Percentiles rank a stretch among this genome's conserved stretches.
Evolutionary conservation across 1,284 basidiomycete species (phyloP).

Genomic region (Tremellales sp.): DNA sequence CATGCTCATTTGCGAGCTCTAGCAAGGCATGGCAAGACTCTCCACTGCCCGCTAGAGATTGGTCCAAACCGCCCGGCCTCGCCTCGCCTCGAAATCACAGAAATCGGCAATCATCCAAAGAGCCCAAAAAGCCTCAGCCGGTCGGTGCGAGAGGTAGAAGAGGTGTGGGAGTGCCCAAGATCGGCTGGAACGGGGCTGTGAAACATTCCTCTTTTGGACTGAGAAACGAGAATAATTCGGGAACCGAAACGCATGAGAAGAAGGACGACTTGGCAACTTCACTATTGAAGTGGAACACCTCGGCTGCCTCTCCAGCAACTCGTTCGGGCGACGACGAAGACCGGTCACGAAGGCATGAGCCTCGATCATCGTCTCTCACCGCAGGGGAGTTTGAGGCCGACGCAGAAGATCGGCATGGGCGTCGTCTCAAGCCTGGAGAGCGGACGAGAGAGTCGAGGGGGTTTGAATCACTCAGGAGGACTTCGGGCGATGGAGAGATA

Average conservation of each 20-base stretch:
- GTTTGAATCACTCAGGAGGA: neutral
- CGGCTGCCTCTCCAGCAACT: no score
- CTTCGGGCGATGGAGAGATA: neutral
- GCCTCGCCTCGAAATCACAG: neutral
- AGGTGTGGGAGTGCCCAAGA: neutral
- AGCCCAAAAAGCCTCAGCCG: neutral
- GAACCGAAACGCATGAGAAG: neutral
- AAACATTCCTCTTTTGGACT: no score
- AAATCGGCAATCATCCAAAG: neutral
- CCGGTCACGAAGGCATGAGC: neutral
- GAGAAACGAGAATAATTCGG: no score
- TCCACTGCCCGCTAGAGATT: neutral
- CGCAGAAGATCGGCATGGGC: neutral
- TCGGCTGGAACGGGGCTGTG: neutral
- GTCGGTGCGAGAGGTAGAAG: neutral
- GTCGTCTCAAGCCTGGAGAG: neutral
- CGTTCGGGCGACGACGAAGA: neutral
- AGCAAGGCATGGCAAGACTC: no score
- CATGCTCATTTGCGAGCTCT: no score
- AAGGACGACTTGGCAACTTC: neutral
- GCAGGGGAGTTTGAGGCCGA: neutral
- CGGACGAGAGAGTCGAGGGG: neutral
- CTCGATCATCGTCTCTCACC: no score
- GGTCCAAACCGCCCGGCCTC: neutral
- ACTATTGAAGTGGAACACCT: neutral